phyloP scores from a whole-genome alignment of 257 asterid genomes.

The Ophiorrhiza pumila region DNA sequence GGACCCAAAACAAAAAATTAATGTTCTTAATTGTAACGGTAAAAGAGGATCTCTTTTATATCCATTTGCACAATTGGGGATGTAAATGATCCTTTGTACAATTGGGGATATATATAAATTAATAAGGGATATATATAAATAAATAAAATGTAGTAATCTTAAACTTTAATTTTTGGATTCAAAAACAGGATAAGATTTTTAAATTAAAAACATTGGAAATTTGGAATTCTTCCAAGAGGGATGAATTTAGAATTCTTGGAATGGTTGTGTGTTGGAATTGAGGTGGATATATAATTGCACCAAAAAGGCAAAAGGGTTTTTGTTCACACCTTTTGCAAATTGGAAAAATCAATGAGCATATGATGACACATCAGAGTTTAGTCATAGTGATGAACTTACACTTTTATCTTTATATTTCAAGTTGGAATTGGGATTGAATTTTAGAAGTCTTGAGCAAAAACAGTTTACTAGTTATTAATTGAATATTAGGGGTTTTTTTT shows the following conservation, averaged over 20 bases:
- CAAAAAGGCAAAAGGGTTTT: too few species aligned
- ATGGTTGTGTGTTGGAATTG: background rate
- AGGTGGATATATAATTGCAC: too few species aligned
- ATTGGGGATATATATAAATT: background rate
- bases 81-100: background rate
- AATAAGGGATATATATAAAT: too few species aligned
- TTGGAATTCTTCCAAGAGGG: too few species aligned
- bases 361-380: constrained; percentile 23
- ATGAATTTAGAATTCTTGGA: background rate
- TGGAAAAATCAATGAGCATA: too few species aligned
- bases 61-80: background rate
- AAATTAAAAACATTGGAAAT: background rate
- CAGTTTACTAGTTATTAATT: background rate
- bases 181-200: constrained; percentile 7
- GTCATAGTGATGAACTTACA: constrained; percentile 14
- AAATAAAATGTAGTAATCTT: background rate
- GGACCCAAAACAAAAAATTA: background rate
- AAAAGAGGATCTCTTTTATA: background rate
- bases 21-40: background rate
- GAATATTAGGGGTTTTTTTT: background rate
- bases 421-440: too few species aligned
- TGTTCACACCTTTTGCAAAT: too few species aligned
- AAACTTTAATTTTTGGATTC: too few species aligned
- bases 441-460: background rate
- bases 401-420: constrained; percentile 11